Conservation (phyloP, 345 rosid genomes). For the Kandelia obovata region DNA sequence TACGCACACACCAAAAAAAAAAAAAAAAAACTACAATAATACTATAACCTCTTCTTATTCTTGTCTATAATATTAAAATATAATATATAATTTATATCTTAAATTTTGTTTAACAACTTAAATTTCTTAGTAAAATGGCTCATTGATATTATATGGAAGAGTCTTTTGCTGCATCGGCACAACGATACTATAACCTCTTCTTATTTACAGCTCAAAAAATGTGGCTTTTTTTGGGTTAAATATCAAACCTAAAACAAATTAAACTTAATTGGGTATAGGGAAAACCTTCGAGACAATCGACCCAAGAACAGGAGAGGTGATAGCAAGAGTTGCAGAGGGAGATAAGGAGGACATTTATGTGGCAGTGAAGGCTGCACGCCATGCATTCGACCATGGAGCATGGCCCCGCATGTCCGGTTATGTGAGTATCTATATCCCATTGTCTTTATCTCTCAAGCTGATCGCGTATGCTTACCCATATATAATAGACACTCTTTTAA, state of each 20-base stretch:
- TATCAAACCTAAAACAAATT: too few relatives aligned
- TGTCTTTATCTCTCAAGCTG: too few relatives aligned
- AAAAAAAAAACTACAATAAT: too few relatives aligned
- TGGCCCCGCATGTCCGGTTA: slow-evolving; percentile 41
- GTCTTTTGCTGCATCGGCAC: background rate
- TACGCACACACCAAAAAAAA: too few relatives aligned
- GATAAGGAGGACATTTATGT: slow-evolving; percentile 22
- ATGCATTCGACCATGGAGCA: slow-evolving; percentile 26
- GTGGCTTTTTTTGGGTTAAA: background rate
- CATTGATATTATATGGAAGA: too few relatives aligned
- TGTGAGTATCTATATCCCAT: slow-evolving; percentile 30
- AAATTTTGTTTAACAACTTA: too few relatives aligned
- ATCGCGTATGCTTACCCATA: too few relatives aligned
- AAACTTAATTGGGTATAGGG: slow-evolving; percentile 4
- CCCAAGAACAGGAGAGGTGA: slow-evolving; percentile 24
- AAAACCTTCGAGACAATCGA: slow-evolving; percentile 24
- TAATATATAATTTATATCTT: too few relatives aligned
- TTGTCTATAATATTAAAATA: too few relatives aligned
- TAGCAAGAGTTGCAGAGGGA: slow-evolving; percentile 20
- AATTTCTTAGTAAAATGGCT: too few relatives aligned
- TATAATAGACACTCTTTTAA: too few relatives aligned
- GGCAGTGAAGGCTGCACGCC: slow-evolving; percentile 28
- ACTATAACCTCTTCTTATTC: too few relatives aligned
- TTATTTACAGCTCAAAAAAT: background rate
- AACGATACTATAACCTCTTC: background rate